Base-by-base conservation (phyloP, 345 rosid genomes). In the Nephelium lappaceum region DNA sequence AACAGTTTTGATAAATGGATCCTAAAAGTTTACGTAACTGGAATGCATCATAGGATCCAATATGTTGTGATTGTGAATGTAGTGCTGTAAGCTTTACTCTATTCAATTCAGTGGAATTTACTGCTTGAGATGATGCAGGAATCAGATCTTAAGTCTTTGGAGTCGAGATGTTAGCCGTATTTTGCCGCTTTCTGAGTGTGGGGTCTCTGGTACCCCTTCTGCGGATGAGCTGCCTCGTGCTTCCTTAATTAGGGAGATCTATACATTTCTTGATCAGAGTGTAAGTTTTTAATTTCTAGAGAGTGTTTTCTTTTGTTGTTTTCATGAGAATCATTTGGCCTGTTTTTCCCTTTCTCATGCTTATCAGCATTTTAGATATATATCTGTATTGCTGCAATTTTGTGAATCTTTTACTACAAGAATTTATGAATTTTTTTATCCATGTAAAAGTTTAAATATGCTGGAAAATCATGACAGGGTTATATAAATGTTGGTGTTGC, bases 401-500 rank as follows among this genome's bases (percentile, higher is more conserved):
- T 67, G 25, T 64, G 12, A 60, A 36, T 19, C 45, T 76, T 38
- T 51, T 47, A 41, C 69, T 5, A 24, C 27, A 25, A 39, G 27
- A 58, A 45, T 69, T 78, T 23, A 5, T 57, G 24, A 71, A 16
- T 43, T 51, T 69, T 68, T 70, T 4, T 42, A 39, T 42, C 16
- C 57, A 66, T 15, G 25, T 69, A 21, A 74, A 31, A 71, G 12
- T 62, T 42, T 71, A 41, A 66, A 74, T 74, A 66, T 65, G 71
- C 24, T 72, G 39, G 3, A 70, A 74, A 58, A 66, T 49, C 76
- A 81, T 76, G 43, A 84, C 92, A 97, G 99, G 98, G 98, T 81
- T 97, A 90, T 84, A 94, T 97, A 87, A 97, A 97, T 91, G 75
- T 88, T 86, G 99, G 99, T 79, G 85, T 94, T 82, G 93, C 99